Evolutionary conservation across 495 filamentous ascomycete genomes (phyloP).

Genomic region (Talaromyces ruber): DNA sequence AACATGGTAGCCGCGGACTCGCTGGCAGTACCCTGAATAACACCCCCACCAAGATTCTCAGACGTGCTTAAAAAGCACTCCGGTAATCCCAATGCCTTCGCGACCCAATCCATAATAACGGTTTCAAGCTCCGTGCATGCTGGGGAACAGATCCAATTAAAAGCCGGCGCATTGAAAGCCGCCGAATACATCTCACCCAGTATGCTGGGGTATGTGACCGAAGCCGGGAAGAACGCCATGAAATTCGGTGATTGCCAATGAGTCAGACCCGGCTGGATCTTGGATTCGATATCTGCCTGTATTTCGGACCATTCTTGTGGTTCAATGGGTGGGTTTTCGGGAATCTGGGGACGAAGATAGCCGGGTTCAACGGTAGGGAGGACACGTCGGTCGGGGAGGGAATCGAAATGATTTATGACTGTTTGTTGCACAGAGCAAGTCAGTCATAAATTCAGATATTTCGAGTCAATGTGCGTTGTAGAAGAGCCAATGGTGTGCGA

Average conservation of each 20-base stretch:
- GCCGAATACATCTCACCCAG: constrained; percentile 90
- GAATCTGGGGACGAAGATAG: constrained; percentile 76
- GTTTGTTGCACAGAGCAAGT: not conserved
- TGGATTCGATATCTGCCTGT: constrained; percentile 73
- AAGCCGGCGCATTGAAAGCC: constrained; percentile 81
- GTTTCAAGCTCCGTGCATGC: constrained; percentile 96
- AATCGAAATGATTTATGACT: constrained; percentile 83
- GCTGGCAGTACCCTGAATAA: constrained; percentile 89
- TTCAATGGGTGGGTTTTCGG: constrained; percentile 58
- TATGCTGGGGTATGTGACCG: constrained; percentile 74
- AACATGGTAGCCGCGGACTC: constrained; percentile 83
- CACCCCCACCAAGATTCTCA: constrained; percentile 69
- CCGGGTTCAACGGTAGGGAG: constrained; percentile 75
- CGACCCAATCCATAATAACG: constrained; percentile 88
- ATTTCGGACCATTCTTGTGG: constrained; percentile 75
- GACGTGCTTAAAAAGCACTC: constrained; percentile 68
- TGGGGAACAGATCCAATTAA: constrained; percentile 96
- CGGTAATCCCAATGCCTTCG: constrained; percentile 63
- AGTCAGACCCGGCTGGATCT: constrained; percentile 90
- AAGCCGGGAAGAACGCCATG: constrained; percentile 91
- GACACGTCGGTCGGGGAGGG: constrained; percentile 60
- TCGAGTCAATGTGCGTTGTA: not conserved
- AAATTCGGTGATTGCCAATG: constrained; percentile 97
- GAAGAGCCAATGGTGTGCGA: not conserved
- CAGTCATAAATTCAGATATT: constrained; percentile 2